phyloP scores from a whole-genome alignment of 768 basidiomycete species.

The Cystoderma amianthinum region DNA sequence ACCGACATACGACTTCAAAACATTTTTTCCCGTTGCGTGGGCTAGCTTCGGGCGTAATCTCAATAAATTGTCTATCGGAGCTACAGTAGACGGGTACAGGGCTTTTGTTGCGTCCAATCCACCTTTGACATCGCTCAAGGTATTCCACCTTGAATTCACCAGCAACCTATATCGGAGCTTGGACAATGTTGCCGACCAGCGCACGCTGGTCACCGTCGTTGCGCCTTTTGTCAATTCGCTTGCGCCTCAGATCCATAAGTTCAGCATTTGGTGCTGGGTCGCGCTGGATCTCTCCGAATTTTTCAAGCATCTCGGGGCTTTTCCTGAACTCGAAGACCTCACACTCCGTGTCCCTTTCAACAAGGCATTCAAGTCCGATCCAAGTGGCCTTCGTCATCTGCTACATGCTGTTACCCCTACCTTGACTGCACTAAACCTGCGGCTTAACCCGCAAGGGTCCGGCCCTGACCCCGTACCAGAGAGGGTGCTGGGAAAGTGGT shows the following conservation, averaged over 20 bases:
- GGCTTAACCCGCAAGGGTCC: constrained; percentile 29
- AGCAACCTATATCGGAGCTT: constrained; percentile 16
- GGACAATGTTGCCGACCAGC: constrained; percentile 11
- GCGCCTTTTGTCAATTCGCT: constrained; percentile 34
- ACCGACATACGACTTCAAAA: constrained; percentile 17
- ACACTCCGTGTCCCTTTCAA: constrained; percentile 33
- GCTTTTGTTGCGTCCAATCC: constrained; percentile 25
- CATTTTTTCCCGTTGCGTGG: constrained; percentile 31
- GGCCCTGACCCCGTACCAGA: constrained; percentile 20
- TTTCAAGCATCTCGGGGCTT: constrained; percentile 22
- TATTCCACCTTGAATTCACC: constrained; percentile 32
- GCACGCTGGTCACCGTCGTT: constrained; percentile 21
- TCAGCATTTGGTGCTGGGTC: constrained; percentile 34
- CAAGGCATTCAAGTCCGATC: constrained; percentile 23
- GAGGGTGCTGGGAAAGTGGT: constrained; percentile 25
- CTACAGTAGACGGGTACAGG: constrained; percentile 26
- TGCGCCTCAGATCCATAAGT: constrained; percentile 20
- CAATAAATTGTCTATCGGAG: constrained; percentile 24
- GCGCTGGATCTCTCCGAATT: constrained; percentile 32
- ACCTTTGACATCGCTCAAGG: constrained; percentile 18
- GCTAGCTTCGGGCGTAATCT: constrained; percentile 28
- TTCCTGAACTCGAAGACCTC: constrained; percentile 24
- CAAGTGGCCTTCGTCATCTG: constrained; percentile 26
- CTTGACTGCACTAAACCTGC: constrained; percentile 26
- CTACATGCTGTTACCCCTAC: constrained; percentile 20